Evolutionary conservation across 2,329 filamentous ascomycete genomes (phyloP), one percentile per base, ranked within the genome.

Genomic region (Pyricularia sp.): DNA sequence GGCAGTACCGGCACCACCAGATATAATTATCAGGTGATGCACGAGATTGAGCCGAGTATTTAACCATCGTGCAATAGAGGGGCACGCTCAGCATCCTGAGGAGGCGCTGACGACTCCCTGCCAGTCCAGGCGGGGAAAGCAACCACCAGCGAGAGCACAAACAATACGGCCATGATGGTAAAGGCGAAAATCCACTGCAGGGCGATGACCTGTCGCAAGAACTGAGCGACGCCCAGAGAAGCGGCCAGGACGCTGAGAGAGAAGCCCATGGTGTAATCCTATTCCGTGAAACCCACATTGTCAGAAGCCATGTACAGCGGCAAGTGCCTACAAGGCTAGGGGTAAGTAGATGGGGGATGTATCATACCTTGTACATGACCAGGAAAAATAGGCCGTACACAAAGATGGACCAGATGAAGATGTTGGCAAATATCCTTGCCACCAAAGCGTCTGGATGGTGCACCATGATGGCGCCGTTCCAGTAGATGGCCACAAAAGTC

Each of bases 131-230:
- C 85, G 0, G 90, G 90, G 42, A 91, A 78, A 2, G 87, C 90
- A 68, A 93, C 82, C 20, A 85, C 78, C 2, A 92, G 74, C 1
- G 91, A 92, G 23, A 87, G 79, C 25, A 93, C 77, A 77, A 95
- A 90, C 68, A 96, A 85, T 30, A 92, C 77, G 0, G 84, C 86
- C 84, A 94, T 93, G 77, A 97, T 93, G 71, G 88, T 83, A 75
- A 96, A 95, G 42, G 93, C 91, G 77, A 97, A 97, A 79, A 96
- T 94, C 93, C 93, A 97, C 81, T 97, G 93, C 72, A 97, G 83
- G 7, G 92, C 91, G 72, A 96, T 83, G 70, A 90, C 79, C 77
- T 93, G 88, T 74, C 85, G 84, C 67, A 88, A 81, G 80, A 96
- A 89, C 78, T 97, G 93, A 17, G 88, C 86, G 20, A 95, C 87